A percentile compares a stretch with the other conserved stretches of the same genome.
These are phyloP conservation scores for Candida chauliodis DNA, from an alignment of 805 yeast genomes.

Conservation along the genomic window DNA sequence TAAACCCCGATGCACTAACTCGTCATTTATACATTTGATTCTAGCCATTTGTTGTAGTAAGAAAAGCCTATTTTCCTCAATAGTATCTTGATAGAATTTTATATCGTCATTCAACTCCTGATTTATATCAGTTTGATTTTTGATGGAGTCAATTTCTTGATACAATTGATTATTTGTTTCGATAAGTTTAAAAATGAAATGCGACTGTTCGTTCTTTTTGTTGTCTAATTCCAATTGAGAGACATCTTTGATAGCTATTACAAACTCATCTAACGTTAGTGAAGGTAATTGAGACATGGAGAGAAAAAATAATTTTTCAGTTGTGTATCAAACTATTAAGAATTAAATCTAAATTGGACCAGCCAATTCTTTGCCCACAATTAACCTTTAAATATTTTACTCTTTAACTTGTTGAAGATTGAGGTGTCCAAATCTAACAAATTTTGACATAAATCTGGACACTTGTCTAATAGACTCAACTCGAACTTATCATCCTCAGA, in stretches of 20 bases:
- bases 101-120: constrained; percentile 42
- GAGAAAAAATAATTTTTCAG: neutral
- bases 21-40: constrained; percentile 42
- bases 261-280: constrained; percentile 38
- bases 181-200: constrained; percentile 44
- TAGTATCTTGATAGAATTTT: constrained; percentile 50
- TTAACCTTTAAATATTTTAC: constrained; percentile 1
- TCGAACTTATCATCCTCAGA: constrained; percentile 1
- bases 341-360: neutral
- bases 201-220: constrained; percentile 20
- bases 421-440: constrained; percentile 3
- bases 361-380: neutral
- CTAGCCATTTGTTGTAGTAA: constrained; percentile 48
- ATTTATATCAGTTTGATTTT: constrained; percentile 14
- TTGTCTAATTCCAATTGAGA: constrained; percentile 33
- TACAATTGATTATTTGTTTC: constrained; percentile 51
- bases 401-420: constrained; percentile 1
- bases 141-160: constrained; percentile 31
- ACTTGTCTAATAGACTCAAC: constrained; percentile 4
- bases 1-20: constrained; percentile 42
- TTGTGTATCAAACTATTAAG: too few relatives aligned
- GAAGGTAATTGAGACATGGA: constrained; percentile 1
- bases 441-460: constrained; percentile 6
- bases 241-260: constrained; percentile 50
- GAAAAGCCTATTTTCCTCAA: constrained; percentile 55